Conservation (phyloP, 2,329 filamentous ascomycete genomes). For the Cyphellophora attinorum region DNA sequence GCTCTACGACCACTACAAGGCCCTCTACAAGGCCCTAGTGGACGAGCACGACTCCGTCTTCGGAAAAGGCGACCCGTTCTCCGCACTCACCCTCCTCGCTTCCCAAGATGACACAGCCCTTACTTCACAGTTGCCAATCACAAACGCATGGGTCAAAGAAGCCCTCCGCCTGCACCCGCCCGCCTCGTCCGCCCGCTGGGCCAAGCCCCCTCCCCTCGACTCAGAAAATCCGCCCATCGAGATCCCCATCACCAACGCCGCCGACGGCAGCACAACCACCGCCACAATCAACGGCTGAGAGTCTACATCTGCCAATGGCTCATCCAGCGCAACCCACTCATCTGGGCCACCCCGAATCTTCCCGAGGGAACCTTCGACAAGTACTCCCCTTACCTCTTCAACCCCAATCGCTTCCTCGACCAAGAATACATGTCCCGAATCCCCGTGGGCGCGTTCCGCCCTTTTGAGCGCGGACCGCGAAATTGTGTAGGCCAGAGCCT, state of each 20-base stretch:
- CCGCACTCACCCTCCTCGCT: slow-evolving; percentile 9
- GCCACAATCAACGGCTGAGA: slow-evolving; percentile 16
- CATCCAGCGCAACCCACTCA: slow-evolving; percentile 27
- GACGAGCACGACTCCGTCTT: slow-evolving; percentile 46
- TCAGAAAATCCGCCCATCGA: slow-evolving; percentile 31
- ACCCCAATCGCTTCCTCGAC: slow-evolving; percentile 40
- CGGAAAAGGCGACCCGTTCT: slow-evolving; percentile 25
- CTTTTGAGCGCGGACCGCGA: slow-evolving; percentile 46
- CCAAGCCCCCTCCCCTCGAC: slow-evolving; percentile 25
- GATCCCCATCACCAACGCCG: slow-evolving; percentile 43
- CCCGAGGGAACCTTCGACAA: too few species aligned
- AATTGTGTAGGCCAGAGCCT: slow-evolving; percentile 51
- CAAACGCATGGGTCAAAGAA: slow-evolving; percentile 30
- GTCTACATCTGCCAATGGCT: slow-evolving; percentile 16
- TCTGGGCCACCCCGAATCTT: too few species aligned
- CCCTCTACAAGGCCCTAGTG: slow-evolving; percentile 26
- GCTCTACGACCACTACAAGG: slow-evolving; percentile 14
- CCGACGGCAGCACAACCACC: slow-evolving; percentile 18
- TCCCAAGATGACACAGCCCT: slow-evolving; percentile 30
- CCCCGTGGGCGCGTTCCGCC: slow-evolving; percentile 39
- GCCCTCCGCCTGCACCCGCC: slow-evolving; percentile 25
- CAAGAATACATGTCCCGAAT: slow-evolving; percentile 14
- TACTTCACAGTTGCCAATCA: slow-evolving; percentile 43
- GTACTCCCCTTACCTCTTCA: slow-evolving; percentile 32
- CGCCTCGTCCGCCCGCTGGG: slow-evolving; percentile 8